phyloP scores from a whole-genome alignment of 768 basidiomycete genomes.

The Epithele typhae region DNA sequence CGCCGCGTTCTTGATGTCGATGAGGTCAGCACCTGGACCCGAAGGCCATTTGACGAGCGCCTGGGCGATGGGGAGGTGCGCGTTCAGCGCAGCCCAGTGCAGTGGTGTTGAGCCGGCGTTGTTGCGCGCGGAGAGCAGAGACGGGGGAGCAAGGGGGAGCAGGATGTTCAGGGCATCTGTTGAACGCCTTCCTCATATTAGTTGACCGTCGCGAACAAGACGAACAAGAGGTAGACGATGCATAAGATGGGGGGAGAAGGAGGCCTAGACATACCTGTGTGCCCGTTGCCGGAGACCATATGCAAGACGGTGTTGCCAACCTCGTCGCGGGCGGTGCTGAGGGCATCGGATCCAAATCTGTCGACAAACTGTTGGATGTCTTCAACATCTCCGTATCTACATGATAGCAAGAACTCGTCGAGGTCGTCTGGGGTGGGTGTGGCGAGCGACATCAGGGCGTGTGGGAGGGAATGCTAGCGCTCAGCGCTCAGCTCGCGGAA shows the following conservation, averaged over 20 bases:
- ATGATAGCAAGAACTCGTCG: slow-evolving; percentile 76
- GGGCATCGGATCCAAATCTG: slow-evolving; percentile 46
- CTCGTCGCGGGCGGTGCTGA: slow-evolving; percentile 59
- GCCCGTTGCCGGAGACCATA: slow-evolving; percentile 88
- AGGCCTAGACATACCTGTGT: slow-evolving; percentile 56
- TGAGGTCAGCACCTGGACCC: slow-evolving; percentile 63
- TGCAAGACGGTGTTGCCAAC: slow-evolving; percentile 79
- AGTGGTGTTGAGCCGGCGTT: slow-evolving; percentile 74
- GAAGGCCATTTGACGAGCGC: slow-evolving; percentile 51
- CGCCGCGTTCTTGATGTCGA: slow-evolving; percentile 71
- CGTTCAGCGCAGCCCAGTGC: slow-evolving; percentile 90
- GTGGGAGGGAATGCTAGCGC: no score
- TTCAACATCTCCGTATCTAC: slow-evolving; percentile 84
- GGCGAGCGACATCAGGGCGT: slow-evolving; percentile 15
- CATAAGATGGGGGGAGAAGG: slow-evolving; percentile 5
- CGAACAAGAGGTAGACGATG: not conserved
- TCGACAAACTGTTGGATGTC: slow-evolving; percentile 67
- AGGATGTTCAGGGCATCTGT: slow-evolving; percentile 76
- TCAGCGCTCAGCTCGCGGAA: no score
- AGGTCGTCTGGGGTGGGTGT: slow-evolving; percentile 37
- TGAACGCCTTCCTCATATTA: slow-evolving; percentile 43
- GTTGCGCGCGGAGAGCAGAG: slow-evolving; percentile 62
- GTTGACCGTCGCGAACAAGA: slow-evolving; percentile 14
- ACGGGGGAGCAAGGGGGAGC: slow-evolving; percentile 51
- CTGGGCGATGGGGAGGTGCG: slow-evolving; percentile 60